Conservation (phyloP, 768 basidiomycete genomes). For the Tylopilus intermedius region DNA sequence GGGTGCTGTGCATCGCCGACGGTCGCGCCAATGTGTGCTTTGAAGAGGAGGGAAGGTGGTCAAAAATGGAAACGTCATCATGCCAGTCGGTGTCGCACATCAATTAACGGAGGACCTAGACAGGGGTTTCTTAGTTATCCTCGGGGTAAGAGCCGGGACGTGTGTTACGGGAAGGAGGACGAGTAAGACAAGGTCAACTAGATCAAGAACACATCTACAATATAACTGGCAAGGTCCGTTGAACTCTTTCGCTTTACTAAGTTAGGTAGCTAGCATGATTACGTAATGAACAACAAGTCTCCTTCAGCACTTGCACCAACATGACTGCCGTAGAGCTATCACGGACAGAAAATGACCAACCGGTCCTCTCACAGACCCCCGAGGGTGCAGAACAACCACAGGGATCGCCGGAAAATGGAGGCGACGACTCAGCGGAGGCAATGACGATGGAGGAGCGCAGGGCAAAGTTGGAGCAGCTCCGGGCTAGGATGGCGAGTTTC, state of each 20-base stretch:
- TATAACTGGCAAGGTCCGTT: too few species aligned
- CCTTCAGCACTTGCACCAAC: not conserved
- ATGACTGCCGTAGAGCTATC: constrained; percentile 13
- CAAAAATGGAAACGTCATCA: constrained; percentile 37
- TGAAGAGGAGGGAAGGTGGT: constrained; percentile 34
- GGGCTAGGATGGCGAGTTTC: constrained; percentile 66
- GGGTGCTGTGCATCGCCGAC: constrained; percentile 33
- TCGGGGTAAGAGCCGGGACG: constrained; percentile 34
- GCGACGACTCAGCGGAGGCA: constrained; percentile 11
- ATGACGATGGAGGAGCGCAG: constrained; percentile 67
- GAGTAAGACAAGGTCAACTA: not conserved
- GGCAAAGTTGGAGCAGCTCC: constrained; percentile 69
- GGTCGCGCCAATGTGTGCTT: constrained; percentile 38
- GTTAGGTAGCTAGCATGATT: not conserved
- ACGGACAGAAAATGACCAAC: not conserved
- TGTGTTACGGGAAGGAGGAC: constrained; percentile 7
- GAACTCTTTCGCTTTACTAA: not conserved
- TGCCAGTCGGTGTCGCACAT: constrained; percentile 37
- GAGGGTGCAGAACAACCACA: constrained; percentile 26
- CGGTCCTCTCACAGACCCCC: not conserved
- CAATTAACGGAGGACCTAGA: too few species aligned
- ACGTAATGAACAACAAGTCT: constrained; percentile 7
- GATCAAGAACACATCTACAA: constrained; percentile 17
- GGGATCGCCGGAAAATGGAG: constrained; percentile 15
- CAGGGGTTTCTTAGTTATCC: constrained; percentile 24